phyloP scores from a whole-genome alignment of 345 rosid genomes.

The Hibiscus syriacus region DNA sequence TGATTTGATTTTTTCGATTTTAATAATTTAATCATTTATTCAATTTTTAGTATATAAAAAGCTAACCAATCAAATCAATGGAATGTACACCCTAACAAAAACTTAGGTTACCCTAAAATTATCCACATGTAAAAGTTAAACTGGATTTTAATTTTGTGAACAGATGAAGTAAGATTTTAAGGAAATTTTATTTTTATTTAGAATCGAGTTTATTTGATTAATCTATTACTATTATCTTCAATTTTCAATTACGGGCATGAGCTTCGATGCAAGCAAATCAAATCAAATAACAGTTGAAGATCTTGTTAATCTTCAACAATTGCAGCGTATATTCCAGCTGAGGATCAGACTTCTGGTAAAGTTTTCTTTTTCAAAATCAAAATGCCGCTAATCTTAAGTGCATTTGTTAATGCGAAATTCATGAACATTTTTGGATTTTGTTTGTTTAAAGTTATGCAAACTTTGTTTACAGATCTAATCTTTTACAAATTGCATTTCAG shows the following conservation, averaged over 20 bases:
- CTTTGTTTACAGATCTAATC: slow-evolving; percentile 3
- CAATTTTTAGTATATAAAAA: too few relatives aligned
- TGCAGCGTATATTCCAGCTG: not conserved
- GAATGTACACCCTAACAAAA: too few relatives aligned
- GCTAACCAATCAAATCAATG: too few relatives aligned
- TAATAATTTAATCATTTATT: too few relatives aligned
- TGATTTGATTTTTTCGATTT: too few relatives aligned
- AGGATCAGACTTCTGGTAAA: slow-evolving; percentile 7
- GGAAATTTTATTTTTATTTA: too few relatives aligned
- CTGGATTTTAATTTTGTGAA: too few relatives aligned
- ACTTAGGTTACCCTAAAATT: too few relatives aligned
- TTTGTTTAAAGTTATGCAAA: not conserved
- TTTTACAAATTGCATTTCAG: not conserved
- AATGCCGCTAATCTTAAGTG: not conserved
- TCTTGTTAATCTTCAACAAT: not conserved
- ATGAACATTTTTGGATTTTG: not conserved
- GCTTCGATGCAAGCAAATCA: slow-evolving; percentile 1
- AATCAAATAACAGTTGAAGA: not conserved
- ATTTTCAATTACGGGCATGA: not conserved
- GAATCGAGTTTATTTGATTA: too few relatives aligned
- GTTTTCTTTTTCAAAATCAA: not conserved
- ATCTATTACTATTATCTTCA: too few relatives aligned
- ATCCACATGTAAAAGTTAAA: too few relatives aligned
- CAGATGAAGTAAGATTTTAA: too few relatives aligned
- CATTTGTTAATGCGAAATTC: not conserved